Base-by-base conservation (phyloP, 108 stramenopile species). In the Cyclotella kingstonii region DNA sequence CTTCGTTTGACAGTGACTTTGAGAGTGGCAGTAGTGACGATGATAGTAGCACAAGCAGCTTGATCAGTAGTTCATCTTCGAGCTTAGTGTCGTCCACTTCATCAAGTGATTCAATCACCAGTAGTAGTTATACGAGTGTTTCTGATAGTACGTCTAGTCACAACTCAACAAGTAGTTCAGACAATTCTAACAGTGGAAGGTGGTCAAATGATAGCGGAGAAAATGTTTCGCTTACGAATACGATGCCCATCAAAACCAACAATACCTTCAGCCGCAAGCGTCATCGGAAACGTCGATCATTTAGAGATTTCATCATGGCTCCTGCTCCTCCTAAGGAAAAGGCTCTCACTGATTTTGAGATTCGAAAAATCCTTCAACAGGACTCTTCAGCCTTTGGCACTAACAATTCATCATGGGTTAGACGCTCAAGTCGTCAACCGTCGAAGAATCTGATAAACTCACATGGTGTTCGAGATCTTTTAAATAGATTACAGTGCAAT, bases 381-480 rank as follows among this genome's bases (percentile, higher is more conserved):
- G 75, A 76, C 47, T 67, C 66, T 12, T 60, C 48, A 27, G 61
- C 60, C 23, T 62, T 68, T 33, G 67, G 62, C 8, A 54, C 38
- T 34, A 60, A 52, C 56, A 68, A 66, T 17, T 60, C 58, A 21
- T 59, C 53, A 12, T 95, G 85, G 84, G 94, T 90, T 5, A 80
- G 94, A 17, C 73, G 94, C 2, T 90, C 89, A 10, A 77, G 74
- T 27, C 89, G 94, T 7, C 84, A 89, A 66, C 91, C 94, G 6
- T 87, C 80, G 0, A 70, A 75, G 36, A 76, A 76, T 30, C 66
- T 76, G n/a, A 54, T 95, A 9, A 82, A 78, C 45, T 60, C 86
- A 10, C 78, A 80, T 21, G 56, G 59, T 48, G 67, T 93, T 10
- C 68, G 73, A 27, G 71, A 76, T 35, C 73, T 96, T 43, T 39